phyloP scores from a whole-genome alignment of 2,329 filamentous ascomycete genomes.

The Colletotrichum tabaci region DNA sequence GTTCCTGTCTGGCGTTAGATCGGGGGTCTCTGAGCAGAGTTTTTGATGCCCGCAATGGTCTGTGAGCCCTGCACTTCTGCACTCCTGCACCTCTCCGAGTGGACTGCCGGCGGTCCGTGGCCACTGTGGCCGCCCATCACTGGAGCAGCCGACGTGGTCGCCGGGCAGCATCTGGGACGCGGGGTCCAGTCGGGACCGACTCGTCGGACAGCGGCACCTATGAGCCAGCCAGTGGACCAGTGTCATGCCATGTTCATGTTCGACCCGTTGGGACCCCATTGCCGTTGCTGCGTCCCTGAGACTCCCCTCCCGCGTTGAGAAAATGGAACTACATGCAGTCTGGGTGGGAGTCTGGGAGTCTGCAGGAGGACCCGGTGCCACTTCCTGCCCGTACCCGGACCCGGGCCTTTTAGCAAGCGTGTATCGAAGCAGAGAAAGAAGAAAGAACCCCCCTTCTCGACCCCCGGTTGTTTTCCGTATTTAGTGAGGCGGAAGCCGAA shows the following conservation, averaged over 20 bases:
- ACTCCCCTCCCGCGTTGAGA: not conserved
- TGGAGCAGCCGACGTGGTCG: slow-evolving; percentile 17
- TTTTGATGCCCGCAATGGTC: slow-evolving; percentile 35
- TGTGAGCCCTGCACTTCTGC: slow-evolving; percentile 25
- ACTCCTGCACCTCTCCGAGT: slow-evolving; percentile 6
- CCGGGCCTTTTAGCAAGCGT: slow-evolving; percentile 11
- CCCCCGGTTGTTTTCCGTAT: slow-evolving; percentile 27
- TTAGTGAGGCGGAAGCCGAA: slow-evolving; percentile 14
- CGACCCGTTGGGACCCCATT: slow-evolving; percentile 16
- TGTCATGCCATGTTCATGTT: slow-evolving; percentile 2
- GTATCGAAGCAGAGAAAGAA: not conserved
- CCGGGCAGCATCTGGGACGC: slow-evolving; percentile 18
- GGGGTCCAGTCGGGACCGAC: slow-evolving; percentile 10
- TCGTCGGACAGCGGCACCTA: not conserved
- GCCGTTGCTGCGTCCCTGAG: slow-evolving; percentile 9
- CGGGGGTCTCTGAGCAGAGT: slow-evolving; percentile 1
- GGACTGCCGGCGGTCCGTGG: slow-evolving; percentile 31
- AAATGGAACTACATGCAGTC: slow-evolving; percentile 6
- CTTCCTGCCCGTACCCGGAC: slow-evolving; percentile 8
- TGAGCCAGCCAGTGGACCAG: not conserved
- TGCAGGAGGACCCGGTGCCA: slow-evolving; percentile 1
- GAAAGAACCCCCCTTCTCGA: slow-evolving; percentile 14
- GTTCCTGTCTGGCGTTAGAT: slow-evolving; percentile 38
- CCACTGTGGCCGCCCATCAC: slow-evolving; percentile 8
- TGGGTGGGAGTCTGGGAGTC: not conserved